Evolutionary conservation across 345 rosid genomes (phyloP), one percentile per base, ranked within the genome.

Genomic region (Dipteronia dyeriana): DNA sequence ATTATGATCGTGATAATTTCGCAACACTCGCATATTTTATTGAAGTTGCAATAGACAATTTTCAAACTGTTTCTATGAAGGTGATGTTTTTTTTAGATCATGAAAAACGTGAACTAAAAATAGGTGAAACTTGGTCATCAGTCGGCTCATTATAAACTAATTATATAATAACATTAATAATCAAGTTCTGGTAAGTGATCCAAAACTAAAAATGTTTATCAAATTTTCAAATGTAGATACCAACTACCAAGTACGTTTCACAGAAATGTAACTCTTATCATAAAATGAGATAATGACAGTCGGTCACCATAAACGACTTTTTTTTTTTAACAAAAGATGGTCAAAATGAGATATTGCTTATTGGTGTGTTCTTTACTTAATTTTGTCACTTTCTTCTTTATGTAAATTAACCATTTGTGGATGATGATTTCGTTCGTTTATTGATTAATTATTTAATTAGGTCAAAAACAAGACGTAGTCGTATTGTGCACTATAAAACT

Each of bases 381-480:
- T 23, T 53, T 70, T 70, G 74, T 70, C 41, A 29, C 14, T 54
- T 71, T 71, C 20, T 71, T 8, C 64, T 9, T 54, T 60, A 43
- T 61, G 54, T 2, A 9, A 57, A 11, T 56, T n/a, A 34, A 19
- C 47, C 16, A 54, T 71, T 56, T 54, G 34, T 34, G 9, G 25
- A 71, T 31, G 25, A 31, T 66, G 41, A 38, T 34, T 14, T 13
- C 23, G 23, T 1, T 16, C 16, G 14, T 26, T 63, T 63, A 10
- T 19, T 20, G 1, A 26, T 63, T 63, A 23, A 47, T 25, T 19
- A 9, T 7, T 29, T 25, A 34, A 34, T 4, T 34, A 12, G 17
- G 61, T 20, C 13, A 70, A 49, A 47, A 17, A 54, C 19, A 38
- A 72, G 51, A 57, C 53, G 49, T 73, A 0, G 38, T n/a, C 41